phyloP scores from a whole-genome alignment of 2,329 filamentous ascomycete genomes.

The Endothia cerciana region DNA sequence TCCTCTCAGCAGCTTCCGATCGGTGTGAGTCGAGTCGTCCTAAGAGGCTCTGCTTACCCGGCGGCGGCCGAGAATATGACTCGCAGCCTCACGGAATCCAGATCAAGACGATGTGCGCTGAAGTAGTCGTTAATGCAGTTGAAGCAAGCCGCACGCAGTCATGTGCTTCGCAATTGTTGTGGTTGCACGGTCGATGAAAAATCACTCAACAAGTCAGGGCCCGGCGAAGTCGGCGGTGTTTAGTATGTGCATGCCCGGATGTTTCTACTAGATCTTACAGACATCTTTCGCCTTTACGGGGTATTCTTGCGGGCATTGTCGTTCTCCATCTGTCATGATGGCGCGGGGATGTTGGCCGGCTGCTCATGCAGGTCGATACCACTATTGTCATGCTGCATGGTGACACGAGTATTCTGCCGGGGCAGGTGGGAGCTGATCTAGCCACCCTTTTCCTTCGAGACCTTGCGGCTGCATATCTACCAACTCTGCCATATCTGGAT shows the following conservation, averaged over 20 bases:
- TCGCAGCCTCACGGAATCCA: background rate
- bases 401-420: background rate
- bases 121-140: background rate
- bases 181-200: background rate
- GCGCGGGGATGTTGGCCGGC: background rate
- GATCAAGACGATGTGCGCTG: background rate
- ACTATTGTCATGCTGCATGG: conserved; percentile 12
- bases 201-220: background rate
- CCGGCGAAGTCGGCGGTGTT: background rate
- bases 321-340: background rate
- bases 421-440: background rate
- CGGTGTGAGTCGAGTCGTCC: background rate
- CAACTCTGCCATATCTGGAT: background rate
- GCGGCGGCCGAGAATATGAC: too few species aligned
- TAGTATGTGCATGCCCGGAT: background rate
- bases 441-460: background rate
- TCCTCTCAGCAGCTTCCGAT: background rate
- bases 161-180: background rate
- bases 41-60: background rate
- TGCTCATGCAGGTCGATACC: conserved; percentile 1
- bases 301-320: too few species aligned
- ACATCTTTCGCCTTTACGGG: background rate
- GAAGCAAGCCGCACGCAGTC: background rate
- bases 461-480: background rate
- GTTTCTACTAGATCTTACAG: background rate